phyloP scores from a whole-genome alignment of 2,329 filamentous ascomycete species.

The Rhytidhysteron rufulum region DNA sequence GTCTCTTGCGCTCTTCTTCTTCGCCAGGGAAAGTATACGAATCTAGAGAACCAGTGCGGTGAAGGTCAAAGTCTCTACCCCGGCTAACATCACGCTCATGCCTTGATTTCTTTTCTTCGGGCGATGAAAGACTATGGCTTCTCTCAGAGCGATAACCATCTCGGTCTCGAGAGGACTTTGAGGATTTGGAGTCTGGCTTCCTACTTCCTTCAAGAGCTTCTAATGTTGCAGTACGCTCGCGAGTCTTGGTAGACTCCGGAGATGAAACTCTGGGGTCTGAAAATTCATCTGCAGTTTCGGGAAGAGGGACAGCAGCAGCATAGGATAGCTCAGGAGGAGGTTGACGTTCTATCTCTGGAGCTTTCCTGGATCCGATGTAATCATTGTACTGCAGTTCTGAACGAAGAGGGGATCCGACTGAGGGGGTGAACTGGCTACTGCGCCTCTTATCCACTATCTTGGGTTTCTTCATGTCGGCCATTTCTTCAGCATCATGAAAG shows the following conservation, averaged over 20 bases:
- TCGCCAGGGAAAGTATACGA: too few species aligned
- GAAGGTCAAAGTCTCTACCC: too few species aligned
- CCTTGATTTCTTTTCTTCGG: neutral
- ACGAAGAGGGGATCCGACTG: conserved; percentile 41
- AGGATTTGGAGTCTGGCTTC: conserved; percentile 6
- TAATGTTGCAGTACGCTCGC: neutral
- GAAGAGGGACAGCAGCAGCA: conserved; percentile 6
- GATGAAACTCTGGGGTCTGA: neutral
- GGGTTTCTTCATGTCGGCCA: conserved; percentile 34
- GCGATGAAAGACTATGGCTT: too few species aligned
- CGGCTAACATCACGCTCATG: conserved; percentile 4
- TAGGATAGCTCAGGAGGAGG: conserved; percentile 1
- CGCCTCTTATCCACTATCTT: conserved; percentile 48
- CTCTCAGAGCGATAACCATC: too few species aligned
- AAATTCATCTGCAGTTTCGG: conserved; percentile 3
- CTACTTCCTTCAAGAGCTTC: conserved; percentile 27
- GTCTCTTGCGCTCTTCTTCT: conserved; percentile 6
- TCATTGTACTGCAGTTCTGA: conserved; percentile 44
- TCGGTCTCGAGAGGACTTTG: too few species aligned
- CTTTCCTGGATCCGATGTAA: conserved; percentile 27
- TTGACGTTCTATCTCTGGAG: neutral
- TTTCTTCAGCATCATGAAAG: conserved; percentile 31
- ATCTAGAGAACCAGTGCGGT: too few species aligned
- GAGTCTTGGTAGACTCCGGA: neutral
- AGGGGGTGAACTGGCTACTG: conserved; percentile 39